phyloP scores from a whole-genome alignment of 495 filamentous ascomycete species.

The Tirmania nivea region DNA sequence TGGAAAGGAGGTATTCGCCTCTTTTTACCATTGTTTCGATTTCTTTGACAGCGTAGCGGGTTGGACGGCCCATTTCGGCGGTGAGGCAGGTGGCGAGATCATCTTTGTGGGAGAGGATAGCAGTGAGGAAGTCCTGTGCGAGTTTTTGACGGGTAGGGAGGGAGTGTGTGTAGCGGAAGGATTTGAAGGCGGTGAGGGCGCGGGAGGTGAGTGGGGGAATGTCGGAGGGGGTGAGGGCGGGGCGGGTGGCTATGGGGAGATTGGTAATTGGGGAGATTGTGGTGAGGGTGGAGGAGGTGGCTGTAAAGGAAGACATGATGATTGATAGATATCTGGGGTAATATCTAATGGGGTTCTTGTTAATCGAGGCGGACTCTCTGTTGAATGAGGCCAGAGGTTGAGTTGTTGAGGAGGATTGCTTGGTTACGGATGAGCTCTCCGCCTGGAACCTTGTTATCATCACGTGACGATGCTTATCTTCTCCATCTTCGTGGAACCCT shows the following conservation, averaged over 20 bases:
- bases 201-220: conserved; percentile 40
- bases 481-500: too few species aligned
- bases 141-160: conserved; percentile 51
- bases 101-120: conserved; percentile 49
- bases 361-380: too few species aligned
- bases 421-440: too few species aligned
- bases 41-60: conserved; percentile 62
- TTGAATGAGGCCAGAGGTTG: too few species aligned
- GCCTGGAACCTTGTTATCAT: too few species aligned
- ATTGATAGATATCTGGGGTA: background rate
- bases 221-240: conserved; percentile 43
- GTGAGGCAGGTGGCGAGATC: conserved; percentile 64
- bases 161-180: conserved; percentile 37
- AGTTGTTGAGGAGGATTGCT: too few species aligned
- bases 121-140: conserved; percentile 47
- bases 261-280: conserved; percentile 81
- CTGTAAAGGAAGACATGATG: conserved; percentile 22
- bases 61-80: conserved; percentile 85
- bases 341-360: background rate
- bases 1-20: conserved; percentile 58
- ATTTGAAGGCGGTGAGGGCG: conserved; percentile 48
- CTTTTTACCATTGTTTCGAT: conserved; percentile 60
- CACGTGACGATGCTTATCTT: too few species aligned
- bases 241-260: conserved; percentile 49
- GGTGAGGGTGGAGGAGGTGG: conserved; percentile 62